These are phyloP conservation scores for Zea luxurians DNA, from an alignment of 176 grass and related monocot species.

Conservation along the genomic window DNA sequence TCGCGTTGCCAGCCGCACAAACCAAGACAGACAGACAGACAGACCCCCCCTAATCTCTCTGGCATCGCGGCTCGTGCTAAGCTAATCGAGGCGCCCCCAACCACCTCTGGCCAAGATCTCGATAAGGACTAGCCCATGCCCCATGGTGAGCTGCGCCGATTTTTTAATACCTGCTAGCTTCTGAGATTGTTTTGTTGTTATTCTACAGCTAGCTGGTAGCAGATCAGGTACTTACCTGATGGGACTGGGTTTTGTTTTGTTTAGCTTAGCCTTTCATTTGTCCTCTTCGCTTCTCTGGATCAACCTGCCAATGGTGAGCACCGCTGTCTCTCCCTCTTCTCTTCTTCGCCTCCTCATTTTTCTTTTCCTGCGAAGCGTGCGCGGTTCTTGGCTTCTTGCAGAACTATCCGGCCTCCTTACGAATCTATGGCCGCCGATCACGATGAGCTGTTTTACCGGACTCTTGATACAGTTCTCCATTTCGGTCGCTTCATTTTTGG, in stretches of 20 bases:
- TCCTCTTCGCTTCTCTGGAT: conserved; percentile 39
- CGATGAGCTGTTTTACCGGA: conserved; percentile 12
- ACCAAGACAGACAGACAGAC: conserved; percentile 34
- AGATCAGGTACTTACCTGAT: conserved; percentile 19
- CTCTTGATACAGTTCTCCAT: conserved; percentile 2
- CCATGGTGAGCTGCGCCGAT: conserved; percentile 44
- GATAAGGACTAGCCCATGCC: conserved; percentile 42
- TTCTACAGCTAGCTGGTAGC: conserved; percentile 22
- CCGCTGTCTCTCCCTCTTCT: background rate
- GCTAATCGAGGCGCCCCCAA: conserved; percentile 21
- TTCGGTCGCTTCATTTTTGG: background rate
- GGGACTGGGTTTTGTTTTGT: conserved; percentile 32
- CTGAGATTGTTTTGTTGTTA: conserved; percentile 28
- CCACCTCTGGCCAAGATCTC: conserved; percentile 44
- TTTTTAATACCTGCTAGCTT: conserved; percentile 33
- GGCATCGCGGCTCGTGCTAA: conserved; percentile 36
- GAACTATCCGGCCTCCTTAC: background rate
- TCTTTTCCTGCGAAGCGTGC: background rate
- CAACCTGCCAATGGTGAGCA: conserved; percentile 40
- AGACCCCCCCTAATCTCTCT: conserved; percentile 28
- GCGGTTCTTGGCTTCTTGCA: conserved; percentile 16
- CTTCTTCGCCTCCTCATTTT: background rate
- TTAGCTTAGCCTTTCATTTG: conserved; percentile 32
- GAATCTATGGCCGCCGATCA: conserved; percentile 3
- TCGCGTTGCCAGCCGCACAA: conserved; percentile 45